phyloP scores from a whole-genome alignment of 2,329 filamentous ascomycete genomes.

The Cladophialophora exuberans region DNA sequence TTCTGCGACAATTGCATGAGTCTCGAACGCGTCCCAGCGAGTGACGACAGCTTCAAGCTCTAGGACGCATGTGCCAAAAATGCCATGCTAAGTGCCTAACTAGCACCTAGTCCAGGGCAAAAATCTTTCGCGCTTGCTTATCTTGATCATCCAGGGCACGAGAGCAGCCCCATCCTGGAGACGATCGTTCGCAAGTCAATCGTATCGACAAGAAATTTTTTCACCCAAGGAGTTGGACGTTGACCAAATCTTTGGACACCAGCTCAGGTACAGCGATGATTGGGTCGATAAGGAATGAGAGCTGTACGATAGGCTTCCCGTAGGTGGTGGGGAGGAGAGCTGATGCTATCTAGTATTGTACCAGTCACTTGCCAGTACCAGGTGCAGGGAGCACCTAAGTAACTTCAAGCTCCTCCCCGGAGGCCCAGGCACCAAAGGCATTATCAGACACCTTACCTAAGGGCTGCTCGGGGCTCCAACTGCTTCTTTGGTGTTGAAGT shows the following conservation, averaged over 20 bases:
- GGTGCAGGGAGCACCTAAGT: no score
- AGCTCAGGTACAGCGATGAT: slow-evolving; percentile 11
- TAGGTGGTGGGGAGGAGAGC: background rate
- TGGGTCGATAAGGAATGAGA: slow-evolving; percentile 27
- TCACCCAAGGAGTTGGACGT: slow-evolving; percentile 12
- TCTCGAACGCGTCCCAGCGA: background rate
- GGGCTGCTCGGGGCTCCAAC: background rate
- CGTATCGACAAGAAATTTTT: slow-evolving; percentile 9
- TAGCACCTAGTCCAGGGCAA: background rate
- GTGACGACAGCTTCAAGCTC: slow-evolving; percentile 11
- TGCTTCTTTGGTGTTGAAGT: background rate
- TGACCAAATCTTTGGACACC: slow-evolving; percentile 16
- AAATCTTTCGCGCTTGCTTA: background rate
- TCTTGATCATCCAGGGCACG: slow-evolving; percentile 1
- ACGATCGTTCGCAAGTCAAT: background rate
- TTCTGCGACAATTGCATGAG: background rate
- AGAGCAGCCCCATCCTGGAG: background rate
- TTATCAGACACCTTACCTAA: no score
- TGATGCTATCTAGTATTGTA: background rate
- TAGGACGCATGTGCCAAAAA: slow-evolving; percentile 9
- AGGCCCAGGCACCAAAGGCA: no score
- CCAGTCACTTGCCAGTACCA: no score
- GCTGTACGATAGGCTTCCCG: slow-evolving; percentile 5
- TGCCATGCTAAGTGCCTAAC: no score
- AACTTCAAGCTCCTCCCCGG: no score